These are phyloP conservation scores for Cryphonectria carpinicola DNA, from an alignment of 2,329 filamentous ascomycete genomes.

Conservation along the genomic window DNA sequence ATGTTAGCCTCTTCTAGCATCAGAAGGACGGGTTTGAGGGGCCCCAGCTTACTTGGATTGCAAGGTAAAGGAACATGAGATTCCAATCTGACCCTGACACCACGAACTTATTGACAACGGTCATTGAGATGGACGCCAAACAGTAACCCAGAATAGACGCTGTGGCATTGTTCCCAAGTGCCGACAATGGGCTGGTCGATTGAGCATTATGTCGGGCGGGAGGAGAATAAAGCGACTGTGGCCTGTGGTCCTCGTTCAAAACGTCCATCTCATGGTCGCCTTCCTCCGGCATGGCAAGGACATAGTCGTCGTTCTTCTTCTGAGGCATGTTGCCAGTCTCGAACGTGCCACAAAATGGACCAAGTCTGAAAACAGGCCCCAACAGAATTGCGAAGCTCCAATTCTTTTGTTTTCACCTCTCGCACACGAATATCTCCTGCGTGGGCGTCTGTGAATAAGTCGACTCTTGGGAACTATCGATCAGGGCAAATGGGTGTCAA, in stretches of 20 bases:
- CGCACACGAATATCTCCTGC: not conserved
- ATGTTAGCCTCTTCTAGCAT: conserved; percentile 24
- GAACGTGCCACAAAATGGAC: not conserved
- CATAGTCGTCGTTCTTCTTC: conserved; percentile 85
- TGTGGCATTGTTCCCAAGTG: conserved; percentile 73
- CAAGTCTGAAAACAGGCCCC: not conserved
- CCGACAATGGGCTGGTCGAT: conserved; percentile 45
- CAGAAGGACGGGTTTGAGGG: not conserved
- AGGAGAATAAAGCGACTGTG: conserved; percentile 35
- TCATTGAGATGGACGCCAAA: conserved; percentile 97
- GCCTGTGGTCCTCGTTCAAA: conserved; percentile 53
- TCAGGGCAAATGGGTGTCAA: not conserved
- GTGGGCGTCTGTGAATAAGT: not conserved
- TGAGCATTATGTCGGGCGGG: conserved; percentile 30
- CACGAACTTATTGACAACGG: conserved; percentile 98
- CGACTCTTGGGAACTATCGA: not conserved
- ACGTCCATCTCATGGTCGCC: conserved; percentile 40
- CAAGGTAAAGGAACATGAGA: conserved; percentile 92
- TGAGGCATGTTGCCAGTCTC: conserved; percentile 68
- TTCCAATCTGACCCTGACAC: conserved; percentile 91
- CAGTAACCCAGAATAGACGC: conserved; percentile 90
- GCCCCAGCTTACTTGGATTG: conserved; percentile 72
- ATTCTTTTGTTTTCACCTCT: not conserved
- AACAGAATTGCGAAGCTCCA: not conserved
- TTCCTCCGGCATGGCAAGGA: conserved; percentile 69